Evolutionary conservation across 2,329 filamentous ascomycete genomes (phyloP), one percentile per base, ranked within the genome.

Genomic region (Hypoxylon sp.): DNA sequence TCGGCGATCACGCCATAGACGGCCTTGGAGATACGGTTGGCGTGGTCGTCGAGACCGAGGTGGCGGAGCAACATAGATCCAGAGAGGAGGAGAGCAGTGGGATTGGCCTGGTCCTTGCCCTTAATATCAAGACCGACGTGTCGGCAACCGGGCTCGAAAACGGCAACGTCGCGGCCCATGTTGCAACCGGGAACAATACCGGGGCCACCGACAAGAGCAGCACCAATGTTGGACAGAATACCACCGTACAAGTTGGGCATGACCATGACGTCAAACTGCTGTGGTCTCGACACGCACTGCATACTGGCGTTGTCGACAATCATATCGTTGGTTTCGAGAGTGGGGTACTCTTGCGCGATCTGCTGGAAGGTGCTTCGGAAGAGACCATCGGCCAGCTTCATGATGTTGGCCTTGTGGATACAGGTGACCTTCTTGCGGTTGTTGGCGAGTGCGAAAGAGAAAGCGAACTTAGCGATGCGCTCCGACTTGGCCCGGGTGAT

Each of bases 321-420:
- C 95, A 99, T 97, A 85, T 99, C 96, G 86, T 96, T 96, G 79
- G 91, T 91, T 86, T 97, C 92, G 75, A 99, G 87, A 69, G 93
- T 96, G 65, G 96, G 95, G 85, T 96, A 99, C 81, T 97, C 93
- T 85, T 96, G 92, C 73, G 94, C 92, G 74, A 96, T 90, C 77
- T 90, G 87, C 86, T 97, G 93, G 88, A 98, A 96, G 74, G 96
- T 98, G 85, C 90, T 95, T 81, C 96, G 92, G 93, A 99, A 99
- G 62, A 99, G 92, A 83, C 96, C 96, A 76, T 99, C 96, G 80
- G 94, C 95, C 65, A 99, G 88, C 89, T 99, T 99, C 96, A 99
- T 99, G 86, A 99, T 99, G 88, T 99, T 99, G 84, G 96, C 96
- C 89, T 99, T 99, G 91, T 99, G 96, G 80, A 99, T 98, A 86